These are phyloP conservation scores for Phytophthora cajani DNA, from an alignment of 352 stramenopile species.

Conservation along the genomic window DNA sequence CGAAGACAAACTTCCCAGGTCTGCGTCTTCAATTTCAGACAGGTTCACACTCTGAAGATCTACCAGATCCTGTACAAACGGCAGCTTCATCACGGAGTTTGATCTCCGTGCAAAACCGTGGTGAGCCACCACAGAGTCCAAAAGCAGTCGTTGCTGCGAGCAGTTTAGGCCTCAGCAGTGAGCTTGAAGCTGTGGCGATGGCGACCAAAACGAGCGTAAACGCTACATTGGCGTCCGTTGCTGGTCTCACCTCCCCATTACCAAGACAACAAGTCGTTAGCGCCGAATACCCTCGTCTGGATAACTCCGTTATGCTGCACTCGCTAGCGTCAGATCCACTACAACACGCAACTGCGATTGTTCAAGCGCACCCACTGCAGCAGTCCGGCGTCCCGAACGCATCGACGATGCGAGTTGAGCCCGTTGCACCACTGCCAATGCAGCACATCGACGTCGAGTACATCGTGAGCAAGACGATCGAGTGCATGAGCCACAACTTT, in stretches of 20 bases:
- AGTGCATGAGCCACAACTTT: constrained; percentile 75
- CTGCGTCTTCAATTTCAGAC: constrained; percentile 22
- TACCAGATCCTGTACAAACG: background rate
- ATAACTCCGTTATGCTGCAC: constrained; percentile 19
- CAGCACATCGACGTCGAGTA: constrained; percentile 64
- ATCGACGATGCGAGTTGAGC: background rate
- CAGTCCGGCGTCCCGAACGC: constrained; percentile 10
- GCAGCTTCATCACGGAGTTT: background rate
- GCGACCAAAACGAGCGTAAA: constrained; percentile 31
- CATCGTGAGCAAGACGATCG: constrained; percentile 70
- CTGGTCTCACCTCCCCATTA: constrained; percentile 9
- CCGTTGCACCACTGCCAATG: constrained; percentile 24
- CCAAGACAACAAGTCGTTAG: constrained; percentile 1
- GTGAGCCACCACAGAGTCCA: background rate
- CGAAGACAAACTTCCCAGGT: constrained; percentile 25
- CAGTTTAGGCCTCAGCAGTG: constrained; percentile 7
- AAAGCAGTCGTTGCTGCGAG: constrained; percentile 3
- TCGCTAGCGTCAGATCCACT: constrained; percentile 6
- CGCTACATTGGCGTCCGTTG: constrained; percentile 29
- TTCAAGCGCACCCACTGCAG: constrained; percentile 19
- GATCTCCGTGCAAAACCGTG: background rate
- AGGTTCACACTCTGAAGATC: constrained; percentile 10
- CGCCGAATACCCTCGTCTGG: constrained; percentile 5
- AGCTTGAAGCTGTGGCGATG: constrained; percentile 27
- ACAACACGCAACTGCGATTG: constrained; percentile 10